Conservation (phyloP, 2,329 filamentous ascomycete genomes). For the Venturia effusa region DNA sequence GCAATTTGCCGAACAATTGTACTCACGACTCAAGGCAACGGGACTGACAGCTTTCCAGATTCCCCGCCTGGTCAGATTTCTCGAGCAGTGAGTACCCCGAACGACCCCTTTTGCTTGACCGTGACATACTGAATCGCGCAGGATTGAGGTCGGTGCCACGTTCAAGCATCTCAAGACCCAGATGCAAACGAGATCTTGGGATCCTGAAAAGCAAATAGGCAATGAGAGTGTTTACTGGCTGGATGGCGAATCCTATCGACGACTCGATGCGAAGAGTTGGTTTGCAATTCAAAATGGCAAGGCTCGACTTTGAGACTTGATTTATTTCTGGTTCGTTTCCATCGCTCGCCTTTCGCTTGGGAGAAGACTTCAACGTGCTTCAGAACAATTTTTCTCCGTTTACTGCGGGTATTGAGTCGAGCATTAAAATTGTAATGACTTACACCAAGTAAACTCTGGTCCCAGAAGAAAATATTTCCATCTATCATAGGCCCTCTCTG, state of each 20-base stretch:
- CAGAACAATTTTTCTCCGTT: too few relatives aligned
- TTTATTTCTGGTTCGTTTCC: too few relatives aligned
- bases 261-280: not conserved
- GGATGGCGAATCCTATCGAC: constrained; percentile 2
- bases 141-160: constrained; percentile 32
- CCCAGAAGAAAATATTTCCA: too few relatives aligned
- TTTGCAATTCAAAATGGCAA: not conserved
- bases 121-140: constrained; percentile 8
- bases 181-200: constrained; percentile 5
- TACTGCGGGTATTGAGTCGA: too few relatives aligned
- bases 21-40: constrained; percentile 28
- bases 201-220: constrained; percentile 4
- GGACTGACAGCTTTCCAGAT: constrained; percentile 37
- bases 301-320: constrained; percentile 3
- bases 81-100: constrained; percentile 29
- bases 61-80: constrained; percentile 36
- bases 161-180: constrained; percentile 37
- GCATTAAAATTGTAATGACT: too few relatives aligned
- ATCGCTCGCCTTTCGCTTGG: too few relatives aligned
- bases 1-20: constrained; percentile 28
- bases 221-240: constrained; percentile 7
- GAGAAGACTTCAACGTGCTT: too few relatives aligned
- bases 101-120: not conserved
- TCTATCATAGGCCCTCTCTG: too few relatives aligned
- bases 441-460: too few relatives aligned